Percentiles rank a stretch among this genome's conserved stretches.
These are phyloP conservation scores for Mollisia scopiformis DNA, from an alignment of 2,329 filamentous ascomycete genomes.

Conservation along the genomic window DNA sequence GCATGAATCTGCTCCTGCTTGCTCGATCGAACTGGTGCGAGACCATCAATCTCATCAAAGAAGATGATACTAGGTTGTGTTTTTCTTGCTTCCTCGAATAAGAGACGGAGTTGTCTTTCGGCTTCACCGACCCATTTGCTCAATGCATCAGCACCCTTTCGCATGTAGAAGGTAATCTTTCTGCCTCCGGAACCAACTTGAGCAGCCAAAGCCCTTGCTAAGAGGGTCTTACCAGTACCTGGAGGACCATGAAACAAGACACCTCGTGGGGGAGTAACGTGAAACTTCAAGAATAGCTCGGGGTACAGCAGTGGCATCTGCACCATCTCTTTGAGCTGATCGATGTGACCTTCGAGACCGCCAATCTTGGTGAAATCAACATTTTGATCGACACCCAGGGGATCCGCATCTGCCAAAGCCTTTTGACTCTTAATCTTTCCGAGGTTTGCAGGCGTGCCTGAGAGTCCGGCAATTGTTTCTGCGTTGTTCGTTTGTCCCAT, in stretches of 20 bases:
- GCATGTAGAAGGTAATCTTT: slow-evolving; percentile 99
- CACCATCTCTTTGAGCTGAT: slow-evolving; percentile 98
- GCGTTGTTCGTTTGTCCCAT: slow-evolving; percentile 55
- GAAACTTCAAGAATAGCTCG: slow-evolving; percentile 88
- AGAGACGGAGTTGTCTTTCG: slow-evolving; percentile 86
- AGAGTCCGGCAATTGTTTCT: slow-evolving; percentile 56
- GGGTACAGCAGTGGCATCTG: slow-evolving; percentile 92
- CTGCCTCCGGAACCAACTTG: slow-evolving; percentile 86
- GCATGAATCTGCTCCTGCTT: slow-evolving; percentile 99
- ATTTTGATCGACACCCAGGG: slow-evolving; percentile 87
- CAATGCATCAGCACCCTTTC: slow-evolving; percentile 94
- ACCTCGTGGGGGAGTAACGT: slow-evolving; percentile 91
- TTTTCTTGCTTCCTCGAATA: slow-evolving; percentile 94
- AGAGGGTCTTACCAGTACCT: slow-evolving; percentile 92
- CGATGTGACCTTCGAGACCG: slow-evolving; percentile 89
- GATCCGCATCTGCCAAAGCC: slow-evolving; percentile 89
- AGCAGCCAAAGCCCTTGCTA: slow-evolving; percentile 89
- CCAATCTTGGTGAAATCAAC: slow-evolving; percentile 96
- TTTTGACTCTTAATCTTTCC: slow-evolving; percentile 95
- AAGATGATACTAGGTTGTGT: slow-evolving; percentile 99
- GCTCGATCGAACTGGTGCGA: slow-evolving; percentile 93
- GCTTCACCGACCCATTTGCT: slow-evolving; percentile 99
- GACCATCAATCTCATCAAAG: slow-evolving; percentile 97
- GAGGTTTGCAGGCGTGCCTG: slow-evolving; percentile 76
- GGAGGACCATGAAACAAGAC: slow-evolving; percentile 97